These are phyloP conservation scores for Calycina marina DNA, from an alignment of 2,329 filamentous ascomycete species.

Conservation along the genomic window DNA sequence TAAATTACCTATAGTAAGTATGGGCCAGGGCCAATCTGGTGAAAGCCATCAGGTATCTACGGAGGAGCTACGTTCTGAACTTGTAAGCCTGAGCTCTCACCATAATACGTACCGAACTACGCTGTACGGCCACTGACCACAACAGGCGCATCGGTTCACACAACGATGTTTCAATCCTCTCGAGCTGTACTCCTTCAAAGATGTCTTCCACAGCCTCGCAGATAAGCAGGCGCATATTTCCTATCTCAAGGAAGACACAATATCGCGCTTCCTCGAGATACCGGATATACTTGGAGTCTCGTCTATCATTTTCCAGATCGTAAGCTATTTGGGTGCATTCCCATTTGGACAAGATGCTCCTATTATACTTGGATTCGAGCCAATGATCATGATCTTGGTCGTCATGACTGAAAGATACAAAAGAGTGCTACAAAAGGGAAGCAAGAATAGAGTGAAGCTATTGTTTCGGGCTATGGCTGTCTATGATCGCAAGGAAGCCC, in stretches of 20 bases:
- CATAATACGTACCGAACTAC: constrained; percentile 2
- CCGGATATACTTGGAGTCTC: constrained; percentile 55
- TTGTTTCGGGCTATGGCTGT: constrained; percentile 60
- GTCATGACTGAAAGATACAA: constrained; percentile 58
- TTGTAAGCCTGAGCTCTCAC: no score
- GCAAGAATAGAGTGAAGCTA: constrained; percentile 44
- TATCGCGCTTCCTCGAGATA: constrained; percentile 58
- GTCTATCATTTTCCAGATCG: constrained; percentile 55
- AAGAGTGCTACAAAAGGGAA: constrained; percentile 43
- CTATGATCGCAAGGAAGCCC: constrained; percentile 41
- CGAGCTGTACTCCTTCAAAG: constrained; percentile 59
- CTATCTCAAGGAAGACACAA: constrained; percentile 56
- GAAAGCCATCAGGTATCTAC: constrained; percentile 15
- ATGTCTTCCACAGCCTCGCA: constrained; percentile 57
- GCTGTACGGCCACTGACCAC: constrained; percentile 4
- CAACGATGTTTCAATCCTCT: constrained; percentile 56
- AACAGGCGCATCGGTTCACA: constrained; percentile 47
- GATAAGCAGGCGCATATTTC: constrained; percentile 45
- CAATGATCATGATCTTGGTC: constrained; percentile 57
- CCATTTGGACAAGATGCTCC: constrained; percentile 59
- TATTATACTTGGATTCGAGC: constrained; percentile 52
- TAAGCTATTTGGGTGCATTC: constrained; percentile 58
- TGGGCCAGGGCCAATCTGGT: constrained; percentile 23
- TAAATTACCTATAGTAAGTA: no score
- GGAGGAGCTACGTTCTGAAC: constrained; percentile 21